phyloP scores from a whole-genome alignment of 2,329 filamentous ascomycete genomes.

The Polychaeton citri region DNA sequence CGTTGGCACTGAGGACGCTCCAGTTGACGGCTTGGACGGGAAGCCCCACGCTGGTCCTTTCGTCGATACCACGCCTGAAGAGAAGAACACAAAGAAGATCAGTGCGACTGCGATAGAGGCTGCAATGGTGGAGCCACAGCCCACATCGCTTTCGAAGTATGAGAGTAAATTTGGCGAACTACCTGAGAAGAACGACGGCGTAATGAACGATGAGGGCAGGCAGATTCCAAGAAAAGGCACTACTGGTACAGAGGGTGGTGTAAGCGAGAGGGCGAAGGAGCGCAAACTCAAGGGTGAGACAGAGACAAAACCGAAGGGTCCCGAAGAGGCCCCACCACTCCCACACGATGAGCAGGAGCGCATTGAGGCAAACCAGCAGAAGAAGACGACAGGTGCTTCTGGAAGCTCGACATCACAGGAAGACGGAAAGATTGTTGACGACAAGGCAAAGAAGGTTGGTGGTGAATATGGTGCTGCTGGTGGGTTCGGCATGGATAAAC shows the following conservation, averaged over 20 bases:
- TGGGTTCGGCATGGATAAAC: slow-evolving; percentile 25
- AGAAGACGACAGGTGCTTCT: slow-evolving; percentile 1
- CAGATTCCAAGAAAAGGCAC: slow-evolving; percentile 69
- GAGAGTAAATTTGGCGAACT: slow-evolving; percentile 27
- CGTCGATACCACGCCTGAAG: slow-evolving; percentile 40
- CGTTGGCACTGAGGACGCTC: slow-evolving; percentile 60
- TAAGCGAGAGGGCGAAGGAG: slow-evolving; percentile 74
- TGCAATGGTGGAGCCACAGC: slow-evolving; percentile 17
- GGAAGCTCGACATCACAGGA: slow-evolving; percentile 9
- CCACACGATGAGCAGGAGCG: slow-evolving; percentile 71
- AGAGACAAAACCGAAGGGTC: slow-evolving; percentile 66
- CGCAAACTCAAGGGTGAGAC: slow-evolving; percentile 55
- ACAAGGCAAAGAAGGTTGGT: slow-evolving; percentile 23
- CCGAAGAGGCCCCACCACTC: slow-evolving; percentile 72
- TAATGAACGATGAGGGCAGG: slow-evolving; percentile 83
- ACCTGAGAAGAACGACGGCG: slow-evolving; percentile 54
- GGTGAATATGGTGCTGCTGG: slow-evolving; percentile 11
- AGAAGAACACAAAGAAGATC: slow-evolving; percentile 11
- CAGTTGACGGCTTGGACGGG: slow-evolving; percentile 84
- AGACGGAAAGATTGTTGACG: slow-evolving; percentile 27
- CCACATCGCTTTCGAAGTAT: slow-evolving; percentile 13
- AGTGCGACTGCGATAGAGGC: slow-evolving; percentile 14
- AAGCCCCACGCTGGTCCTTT: slow-evolving; percentile 82
- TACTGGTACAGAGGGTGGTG: slow-evolving; percentile 76
- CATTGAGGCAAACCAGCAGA: slow-evolving; percentile 29